Base-by-base conservation (phyloP, 1,139 yeast species). In the Nadsonia starkeyi-henricii region DNA sequence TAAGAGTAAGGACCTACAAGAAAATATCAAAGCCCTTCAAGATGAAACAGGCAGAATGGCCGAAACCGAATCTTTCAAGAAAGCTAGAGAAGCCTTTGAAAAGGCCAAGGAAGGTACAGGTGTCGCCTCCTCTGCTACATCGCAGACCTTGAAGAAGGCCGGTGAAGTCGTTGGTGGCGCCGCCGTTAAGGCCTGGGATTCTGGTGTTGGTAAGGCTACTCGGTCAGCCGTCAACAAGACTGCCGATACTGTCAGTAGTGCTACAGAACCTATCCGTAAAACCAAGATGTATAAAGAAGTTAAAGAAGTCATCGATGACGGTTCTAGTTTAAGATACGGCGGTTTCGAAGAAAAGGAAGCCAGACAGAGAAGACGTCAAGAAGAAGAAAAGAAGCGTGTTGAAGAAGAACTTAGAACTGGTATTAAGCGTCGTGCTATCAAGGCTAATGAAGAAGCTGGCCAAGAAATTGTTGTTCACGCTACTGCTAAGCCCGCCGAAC, bases 41-140 rank as follows among this genome's bases (percentile, higher is more conserved):
- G 96, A 91, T 66, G 97, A 94, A 57, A 86, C 97, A 2, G 98
- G 96, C 41, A 79, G 89, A 60, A 77, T 93, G 64, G 88, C 95
- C 33, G 98, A 91, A 57, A 81, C 93, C 46, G 96, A 89, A 51
- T 95, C 97, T 1, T 89, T 85, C 70, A 85, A 82, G 64, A 80
- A 75, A 60, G 98, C 98, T 45, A 83, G 85, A 61, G 96, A 88
- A 55, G 98, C 98, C 0, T 86, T 83, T 58, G 86, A 84, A 51
- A 75, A 73, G 55, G 96, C 97, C 2, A 93, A 63, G 36, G 58
- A 58, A 47, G 67, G 68, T 7, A 59, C 66, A 2, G 59, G 64
- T 21, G 56, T 62, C 33, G 67, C 67, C 13, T 56, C 68, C 2
- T 77, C 89, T 43, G 88, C 88, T 42, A 85, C 95, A 9, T 89